Conservation (phyloP, 2,329 filamentous ascomycete species). For the Colletotrichum higginsianum region DNA sequence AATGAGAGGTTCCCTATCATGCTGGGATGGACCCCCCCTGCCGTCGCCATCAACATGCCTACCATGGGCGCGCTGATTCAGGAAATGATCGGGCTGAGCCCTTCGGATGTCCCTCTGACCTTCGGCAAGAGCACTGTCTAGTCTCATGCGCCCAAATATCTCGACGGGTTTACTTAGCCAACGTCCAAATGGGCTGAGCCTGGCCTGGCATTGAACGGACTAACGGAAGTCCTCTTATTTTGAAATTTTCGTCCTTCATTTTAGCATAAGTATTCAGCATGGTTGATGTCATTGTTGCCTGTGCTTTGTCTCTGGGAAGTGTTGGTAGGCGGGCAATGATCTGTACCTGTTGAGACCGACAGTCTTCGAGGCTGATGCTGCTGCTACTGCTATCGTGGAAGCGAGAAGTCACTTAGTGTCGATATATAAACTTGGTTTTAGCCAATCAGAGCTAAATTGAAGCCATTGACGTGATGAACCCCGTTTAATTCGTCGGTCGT, state of each 20-base stretch:
- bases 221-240: no score
- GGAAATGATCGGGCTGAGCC: constrained; percentile 7
- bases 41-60: background rate
- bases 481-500: background rate
- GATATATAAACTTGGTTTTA: background rate
- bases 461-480: background rate
- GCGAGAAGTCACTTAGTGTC: background rate
- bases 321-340: constrained; percentile 50
- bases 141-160: no score
- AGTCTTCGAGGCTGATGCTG: background rate
- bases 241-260: no score
- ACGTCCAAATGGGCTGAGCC: no score
- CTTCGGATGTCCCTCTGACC: background rate
- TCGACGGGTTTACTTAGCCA: no score
- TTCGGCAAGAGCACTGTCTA: background rate
- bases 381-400: background rate
- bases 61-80: background rate
- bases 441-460: background rate
- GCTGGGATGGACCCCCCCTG: background rate
- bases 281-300: constrained; percentile 39
- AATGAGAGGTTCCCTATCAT: constrained; percentile 9
- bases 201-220: no score
- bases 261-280: no score
- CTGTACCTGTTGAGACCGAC: constrained; percentile 33
- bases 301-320: constrained; percentile 53